Conservation (phyloP, 257 asterid genomes). For the Salvia hispanica region DNA sequence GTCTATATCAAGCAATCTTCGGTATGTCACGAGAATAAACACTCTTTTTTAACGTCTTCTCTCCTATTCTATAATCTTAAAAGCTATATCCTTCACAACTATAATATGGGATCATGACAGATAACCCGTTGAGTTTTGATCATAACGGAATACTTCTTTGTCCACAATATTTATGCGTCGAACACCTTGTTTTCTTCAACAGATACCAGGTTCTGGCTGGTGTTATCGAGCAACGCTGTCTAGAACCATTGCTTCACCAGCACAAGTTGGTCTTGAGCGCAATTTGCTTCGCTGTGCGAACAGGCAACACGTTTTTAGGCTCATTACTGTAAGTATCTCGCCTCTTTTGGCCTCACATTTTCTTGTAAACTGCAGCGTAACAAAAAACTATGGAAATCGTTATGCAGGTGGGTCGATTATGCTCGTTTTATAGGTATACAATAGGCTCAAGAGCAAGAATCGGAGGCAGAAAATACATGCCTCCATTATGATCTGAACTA, state of each 20-base stretch:
- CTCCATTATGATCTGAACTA: slow-evolving; percentile 18
- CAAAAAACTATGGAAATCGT: slow-evolving; percentile 3
- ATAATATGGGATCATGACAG: background rate
- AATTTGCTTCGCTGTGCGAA: slow-evolving; percentile 89
- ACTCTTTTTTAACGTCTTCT: background rate
- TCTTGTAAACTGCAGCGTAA: background rate
- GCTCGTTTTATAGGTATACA: slow-evolving; percentile 89
- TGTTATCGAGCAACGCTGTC: slow-evolving; percentile 75
- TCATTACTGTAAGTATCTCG: slow-evolving; percentile 67
- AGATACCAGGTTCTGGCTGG: slow-evolving; percentile 95
- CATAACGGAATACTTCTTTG: background rate
- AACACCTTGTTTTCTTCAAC: slow-evolving; percentile 30
- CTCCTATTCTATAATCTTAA: background rate
- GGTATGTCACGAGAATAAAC: slow-evolving; percentile 48
- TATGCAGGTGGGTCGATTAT: slow-evolving; percentile 89
- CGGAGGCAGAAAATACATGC: slow-evolving; percentile 23
- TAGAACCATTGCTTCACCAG: slow-evolving; percentile 79
- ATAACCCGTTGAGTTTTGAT: background rate
- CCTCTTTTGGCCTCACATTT: background rate
- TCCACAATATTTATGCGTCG: background rate
- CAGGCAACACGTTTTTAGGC: slow-evolving; percentile 90
- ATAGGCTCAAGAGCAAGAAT: slow-evolving; percentile 52
- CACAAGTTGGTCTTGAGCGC: slow-evolving; percentile 81
- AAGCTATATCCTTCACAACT: background rate
- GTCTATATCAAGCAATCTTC: slow-evolving; percentile 89